Conservation (phyloP, 345 rosid species). For the Hibiscus tridactylites region DNA sequence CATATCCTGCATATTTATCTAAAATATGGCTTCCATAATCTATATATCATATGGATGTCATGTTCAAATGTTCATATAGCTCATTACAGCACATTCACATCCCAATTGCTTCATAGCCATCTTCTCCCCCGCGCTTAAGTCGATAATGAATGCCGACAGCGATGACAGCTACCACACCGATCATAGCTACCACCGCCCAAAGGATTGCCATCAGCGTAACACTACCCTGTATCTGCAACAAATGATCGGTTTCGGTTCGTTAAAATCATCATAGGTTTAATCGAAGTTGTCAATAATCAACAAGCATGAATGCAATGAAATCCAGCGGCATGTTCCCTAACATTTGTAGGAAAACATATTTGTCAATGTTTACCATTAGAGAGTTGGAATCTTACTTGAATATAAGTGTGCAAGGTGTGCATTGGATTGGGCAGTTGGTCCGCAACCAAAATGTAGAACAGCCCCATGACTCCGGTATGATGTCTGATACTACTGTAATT, state of each 20-base stretch:
- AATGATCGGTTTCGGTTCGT: neutral
- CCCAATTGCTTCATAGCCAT: slow-evolving; percentile 38
- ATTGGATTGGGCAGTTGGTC: slow-evolving; percentile 34
- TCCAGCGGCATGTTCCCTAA: neutral
- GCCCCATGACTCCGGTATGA: slow-evolving; percentile 89
- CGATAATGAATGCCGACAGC: slow-evolving; percentile 20
- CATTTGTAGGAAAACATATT: no score
- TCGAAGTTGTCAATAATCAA: no score
- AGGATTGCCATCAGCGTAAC: slow-evolving; percentile 9
- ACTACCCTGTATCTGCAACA: slow-evolving; percentile 14
- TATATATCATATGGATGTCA: no score
- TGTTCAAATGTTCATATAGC: neutral
- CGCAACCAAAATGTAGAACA: slow-evolving; percentile 64
- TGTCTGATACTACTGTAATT: slow-evolving; percentile 39
- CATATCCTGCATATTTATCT: no score
- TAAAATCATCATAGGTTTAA: neutral
- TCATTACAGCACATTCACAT: slow-evolving; percentile 8
- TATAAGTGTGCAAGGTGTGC: neutral
- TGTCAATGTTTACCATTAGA: neutral
- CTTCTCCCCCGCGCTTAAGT: slow-evolving; percentile 23
- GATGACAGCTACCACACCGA: slow-evolving; percentile 15
- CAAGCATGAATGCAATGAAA: no score
- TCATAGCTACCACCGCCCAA: slow-evolving; percentile 21
- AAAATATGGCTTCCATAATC: no score
- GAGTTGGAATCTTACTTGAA: slow-evolving; percentile 19